Conservation (phyloP, 148 eudicot genomes). For the Vaccinium macrocarpon region DNA sequence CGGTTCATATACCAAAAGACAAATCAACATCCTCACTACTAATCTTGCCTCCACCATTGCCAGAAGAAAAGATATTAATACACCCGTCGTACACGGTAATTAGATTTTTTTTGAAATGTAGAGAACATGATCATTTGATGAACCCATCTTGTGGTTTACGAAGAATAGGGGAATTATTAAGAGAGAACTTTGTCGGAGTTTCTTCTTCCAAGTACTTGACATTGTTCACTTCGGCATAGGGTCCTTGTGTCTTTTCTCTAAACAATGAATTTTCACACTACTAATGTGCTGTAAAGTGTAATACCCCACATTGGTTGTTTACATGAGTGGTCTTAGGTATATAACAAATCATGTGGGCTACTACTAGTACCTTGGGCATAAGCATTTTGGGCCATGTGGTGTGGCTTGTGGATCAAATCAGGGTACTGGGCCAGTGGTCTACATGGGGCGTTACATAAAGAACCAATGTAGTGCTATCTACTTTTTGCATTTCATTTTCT, state of each 20-base stretch:
- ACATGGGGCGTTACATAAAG: no score
- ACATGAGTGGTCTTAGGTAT: no score
- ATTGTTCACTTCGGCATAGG: background rate
- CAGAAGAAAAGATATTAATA: background rate
- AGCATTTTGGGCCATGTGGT: no score
- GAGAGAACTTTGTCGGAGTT: background rate
- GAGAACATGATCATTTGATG: background rate
- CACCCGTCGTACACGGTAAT: background rate
- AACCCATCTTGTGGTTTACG: background rate
- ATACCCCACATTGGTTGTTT: no score
- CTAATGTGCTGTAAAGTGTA: background rate
- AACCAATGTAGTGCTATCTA: background rate
- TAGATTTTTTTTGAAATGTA: no score
- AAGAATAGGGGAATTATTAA: background rate
- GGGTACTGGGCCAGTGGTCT: no score
- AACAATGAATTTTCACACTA: background rate
- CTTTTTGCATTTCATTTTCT: background rate
- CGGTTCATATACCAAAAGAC: background rate
- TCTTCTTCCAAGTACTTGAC: background rate
- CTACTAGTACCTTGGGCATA: no score
- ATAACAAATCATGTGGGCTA: no score
- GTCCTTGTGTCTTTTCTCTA: background rate
- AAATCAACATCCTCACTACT: background rate
- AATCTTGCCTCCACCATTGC: background rate
- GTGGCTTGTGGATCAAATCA: no score